These are phyloP conservation scores for Solanum ossicruentum DNA, from an alignment of 257 asterid genomes.

Conservation along the genomic window DNA sequence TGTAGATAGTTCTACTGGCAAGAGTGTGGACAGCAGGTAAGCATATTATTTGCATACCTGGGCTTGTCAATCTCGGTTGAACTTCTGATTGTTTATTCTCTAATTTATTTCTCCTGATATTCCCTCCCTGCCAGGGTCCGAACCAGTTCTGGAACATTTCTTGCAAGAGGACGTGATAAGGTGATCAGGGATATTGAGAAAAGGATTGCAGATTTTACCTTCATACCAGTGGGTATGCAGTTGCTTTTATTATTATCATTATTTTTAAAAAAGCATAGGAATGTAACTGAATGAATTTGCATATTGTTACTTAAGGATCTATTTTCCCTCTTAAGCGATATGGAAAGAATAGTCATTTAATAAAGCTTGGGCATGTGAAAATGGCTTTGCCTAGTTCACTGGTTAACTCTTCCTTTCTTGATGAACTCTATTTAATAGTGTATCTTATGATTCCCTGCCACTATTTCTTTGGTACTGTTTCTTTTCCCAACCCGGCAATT, in stretches of 20 bases:
- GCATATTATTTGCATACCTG: background rate
- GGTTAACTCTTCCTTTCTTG: background rate
- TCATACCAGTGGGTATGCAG: conserved; percentile 75
- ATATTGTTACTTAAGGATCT: background rate
- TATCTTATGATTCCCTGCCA: background rate
- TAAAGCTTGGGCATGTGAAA: background rate
- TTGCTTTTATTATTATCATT: too few species aligned
- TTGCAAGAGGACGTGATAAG: conserved; percentile 76
- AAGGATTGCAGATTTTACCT: conserved; percentile 90
- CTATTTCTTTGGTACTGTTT: background rate
- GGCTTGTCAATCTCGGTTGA: background rate
- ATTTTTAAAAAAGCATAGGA: too few species aligned
- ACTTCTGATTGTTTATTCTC: background rate
- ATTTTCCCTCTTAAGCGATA: background rate
- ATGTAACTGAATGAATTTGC: background rate
- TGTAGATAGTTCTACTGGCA: conserved; percentile 83
- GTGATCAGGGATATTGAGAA: conserved; percentile 68
- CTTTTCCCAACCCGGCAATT: background rate
- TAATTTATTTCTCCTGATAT: background rate
- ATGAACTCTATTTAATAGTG: background rate
- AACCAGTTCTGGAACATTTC: conserved; percentile 97
- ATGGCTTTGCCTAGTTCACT: background rate
- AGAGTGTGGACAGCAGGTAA: conserved; percentile 90
- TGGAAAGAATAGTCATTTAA: background rate
- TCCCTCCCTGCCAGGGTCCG: conserved; percentile 53